phyloP scores from a whole-genome alignment of 2,329 filamentous ascomycete genomes.

The Bretziella fagacearum region DNA sequence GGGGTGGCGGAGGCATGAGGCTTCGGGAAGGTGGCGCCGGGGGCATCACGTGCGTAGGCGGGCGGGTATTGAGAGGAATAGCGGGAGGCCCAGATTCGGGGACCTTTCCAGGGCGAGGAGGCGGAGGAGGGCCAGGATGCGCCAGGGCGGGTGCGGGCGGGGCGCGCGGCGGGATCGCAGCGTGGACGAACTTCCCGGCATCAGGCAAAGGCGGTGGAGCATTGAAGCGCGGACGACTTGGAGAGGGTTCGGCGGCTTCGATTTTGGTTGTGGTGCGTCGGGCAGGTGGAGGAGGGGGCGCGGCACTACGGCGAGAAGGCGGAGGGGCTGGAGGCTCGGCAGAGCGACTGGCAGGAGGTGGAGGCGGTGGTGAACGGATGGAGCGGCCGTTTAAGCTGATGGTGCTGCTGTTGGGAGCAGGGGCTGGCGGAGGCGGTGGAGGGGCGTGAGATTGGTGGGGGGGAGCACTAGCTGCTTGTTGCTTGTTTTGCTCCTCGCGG shows the following conservation, averaged over 20 bases:
- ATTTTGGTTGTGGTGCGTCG: constrained; percentile 36
- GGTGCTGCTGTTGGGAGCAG: constrained; percentile 16
- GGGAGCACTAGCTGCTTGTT: constrained; percentile 17
- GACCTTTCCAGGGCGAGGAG: constrained; percentile 12
- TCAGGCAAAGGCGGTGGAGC: constrained; percentile 80
- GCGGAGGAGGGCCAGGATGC: constrained; percentile 12
- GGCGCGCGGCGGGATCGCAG: constrained; percentile 15
- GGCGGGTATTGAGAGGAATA: constrained; percentile 16
- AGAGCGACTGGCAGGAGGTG: constrained; percentile 19
- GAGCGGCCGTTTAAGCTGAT: constrained; percentile 8
- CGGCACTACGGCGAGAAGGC: constrained; percentile 24
- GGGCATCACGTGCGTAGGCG: constrained; percentile 9
- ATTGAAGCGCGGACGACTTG: constrained; percentile 51
- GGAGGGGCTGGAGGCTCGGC: constrained; percentile 17
- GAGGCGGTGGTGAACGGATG: constrained; percentile 22
- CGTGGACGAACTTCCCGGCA: constrained; percentile 69
- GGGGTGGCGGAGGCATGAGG: constrained; percentile 17
- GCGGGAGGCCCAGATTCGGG: constrained; percentile 4
- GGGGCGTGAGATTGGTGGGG: constrained; percentile 13
- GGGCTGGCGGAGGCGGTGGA: constrained; percentile 15
- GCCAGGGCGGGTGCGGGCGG: constrained; percentile 5
- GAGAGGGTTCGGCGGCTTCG: constrained; percentile 30
- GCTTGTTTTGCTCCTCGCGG: constrained; percentile 36
- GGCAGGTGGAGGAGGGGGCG: constrained; percentile 41
- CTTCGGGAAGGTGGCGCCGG: constrained; percentile 11